phyloP scores from a whole-genome alignment of 306 rosid species.

The Bauhinia variegata region DNA sequence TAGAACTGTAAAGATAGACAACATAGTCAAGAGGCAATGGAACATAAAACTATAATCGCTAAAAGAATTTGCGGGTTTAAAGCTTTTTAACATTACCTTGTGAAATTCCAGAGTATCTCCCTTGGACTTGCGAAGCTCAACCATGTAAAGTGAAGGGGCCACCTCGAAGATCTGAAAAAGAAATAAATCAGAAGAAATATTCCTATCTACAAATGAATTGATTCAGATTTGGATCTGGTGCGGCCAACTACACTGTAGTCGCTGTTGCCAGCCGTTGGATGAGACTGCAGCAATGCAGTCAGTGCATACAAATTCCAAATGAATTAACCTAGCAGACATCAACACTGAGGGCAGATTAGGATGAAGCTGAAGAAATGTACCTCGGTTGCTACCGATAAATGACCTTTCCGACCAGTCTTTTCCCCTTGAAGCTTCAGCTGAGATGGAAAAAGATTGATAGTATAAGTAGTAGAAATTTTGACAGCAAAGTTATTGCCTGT shows the following conservation, averaged over 20 bases:
- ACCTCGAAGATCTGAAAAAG: conserved; percentile 77
- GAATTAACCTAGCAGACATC: conserved; percentile 4
- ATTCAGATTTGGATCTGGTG: too few relatives aligned
- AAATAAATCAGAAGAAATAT: conserved; percentile 20
- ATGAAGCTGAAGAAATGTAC: conserved; percentile 40
- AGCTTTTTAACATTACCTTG: conserved; percentile 49
- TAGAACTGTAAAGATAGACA: conserved; percentile 67
- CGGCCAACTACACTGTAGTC: too few relatives aligned
- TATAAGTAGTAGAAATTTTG: conserved; percentile 32
- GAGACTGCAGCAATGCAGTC: too few relatives aligned
- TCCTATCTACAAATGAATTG: background rate
- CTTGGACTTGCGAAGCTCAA: conserved; percentile 83
- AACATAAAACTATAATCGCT: background rate
- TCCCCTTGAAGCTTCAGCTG: conserved; percentile 93
- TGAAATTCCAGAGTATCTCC: conserved; percentile 97
- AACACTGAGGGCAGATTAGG: background rate
- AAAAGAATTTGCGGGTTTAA: background rate
- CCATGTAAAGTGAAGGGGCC: conserved; percentile 91
- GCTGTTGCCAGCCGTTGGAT: too few relatives aligned
- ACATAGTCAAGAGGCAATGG: conserved; percentile 7
- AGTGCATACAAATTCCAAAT: too few relatives aligned
- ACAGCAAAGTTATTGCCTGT: background rate
- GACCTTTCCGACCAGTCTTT: conserved; percentile 92
- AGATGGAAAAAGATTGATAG: conserved; percentile 20
- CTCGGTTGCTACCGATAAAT: conserved; percentile 86